Evolutionary conservation across 2,329 filamentous ascomycete species (phyloP).

Genomic region (Claviceps fusiformis): DNA sequence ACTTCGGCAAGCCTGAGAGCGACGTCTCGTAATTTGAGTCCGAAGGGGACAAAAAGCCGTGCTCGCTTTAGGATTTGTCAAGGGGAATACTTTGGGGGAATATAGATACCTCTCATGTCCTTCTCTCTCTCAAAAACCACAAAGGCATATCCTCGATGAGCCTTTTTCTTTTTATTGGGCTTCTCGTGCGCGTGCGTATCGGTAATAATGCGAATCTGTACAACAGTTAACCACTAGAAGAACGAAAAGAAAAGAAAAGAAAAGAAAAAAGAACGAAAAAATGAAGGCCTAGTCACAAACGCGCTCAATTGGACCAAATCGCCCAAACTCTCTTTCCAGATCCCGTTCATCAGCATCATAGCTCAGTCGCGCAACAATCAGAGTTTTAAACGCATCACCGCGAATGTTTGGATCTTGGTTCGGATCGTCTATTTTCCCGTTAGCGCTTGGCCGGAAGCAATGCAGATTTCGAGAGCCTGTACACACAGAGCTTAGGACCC

Average conservation of each 20-base stretch:
- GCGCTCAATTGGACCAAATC: conserved; percentile 87
- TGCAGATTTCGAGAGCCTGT: neutral
- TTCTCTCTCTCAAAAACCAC: conserved; percentile 94
- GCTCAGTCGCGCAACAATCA: conserved; percentile 81
- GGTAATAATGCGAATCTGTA: conserved; percentile 72
- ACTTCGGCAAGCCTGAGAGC: conserved; percentile 30
- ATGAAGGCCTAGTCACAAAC: conserved; percentile 32
- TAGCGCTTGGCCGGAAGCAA: neutral
- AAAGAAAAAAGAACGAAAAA: neutral
- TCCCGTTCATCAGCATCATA: conserved; percentile 85
- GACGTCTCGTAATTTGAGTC: conserved; percentile 20
- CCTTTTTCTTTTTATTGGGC: conserved; percentile 65
- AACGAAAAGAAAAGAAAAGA: neutral
- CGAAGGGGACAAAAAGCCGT: conserved; percentile 4
- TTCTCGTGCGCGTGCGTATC: conserved; percentile 58
- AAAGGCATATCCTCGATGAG: conserved; percentile 86
- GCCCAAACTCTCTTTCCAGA: conserved; percentile 82
- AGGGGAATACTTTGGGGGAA: conserved; percentile 18
- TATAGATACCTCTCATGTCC: conserved; percentile 89
- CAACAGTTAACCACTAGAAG: neutral
- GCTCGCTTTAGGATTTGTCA: conserved; percentile 3
- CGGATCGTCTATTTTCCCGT: conserved; percentile 52
- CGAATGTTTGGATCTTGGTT: conserved; percentile 74
- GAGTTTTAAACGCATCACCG: conserved; percentile 87
- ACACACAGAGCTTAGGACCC: conserved; percentile 49